Percentiles rank a stretch among this genome's conserved stretches.
phyloP scores from a whole-genome alignment of 2,329 filamentous ascomycete genomes.

The Monilinia polystroma region DNA sequence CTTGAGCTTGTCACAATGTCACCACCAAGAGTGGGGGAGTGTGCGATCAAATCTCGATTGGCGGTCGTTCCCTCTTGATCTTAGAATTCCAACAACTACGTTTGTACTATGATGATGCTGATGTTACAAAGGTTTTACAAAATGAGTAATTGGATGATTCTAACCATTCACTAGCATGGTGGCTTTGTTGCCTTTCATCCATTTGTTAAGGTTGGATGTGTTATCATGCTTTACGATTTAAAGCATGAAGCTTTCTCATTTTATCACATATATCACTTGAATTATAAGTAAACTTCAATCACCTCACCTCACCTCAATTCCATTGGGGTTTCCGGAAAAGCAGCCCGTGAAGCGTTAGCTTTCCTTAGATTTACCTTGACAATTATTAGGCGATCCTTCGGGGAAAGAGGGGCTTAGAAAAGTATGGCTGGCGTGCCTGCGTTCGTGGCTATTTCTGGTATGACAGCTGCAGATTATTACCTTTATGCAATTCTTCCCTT shows the following conservation, averaged over 20 bases:
- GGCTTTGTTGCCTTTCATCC: not conserved
- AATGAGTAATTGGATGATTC: not conserved
- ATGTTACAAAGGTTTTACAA: not conserved
- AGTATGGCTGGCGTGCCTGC: conserved; percentile 6
- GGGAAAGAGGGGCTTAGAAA: conserved; percentile 7
- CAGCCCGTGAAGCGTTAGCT: conserved; percentile 2
- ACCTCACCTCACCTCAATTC: too few species aligned
- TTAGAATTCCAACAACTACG: not conserved
- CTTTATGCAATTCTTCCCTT: not conserved
- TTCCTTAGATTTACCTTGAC: not conserved
- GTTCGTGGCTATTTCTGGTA: too few species aligned
- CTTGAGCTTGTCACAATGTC: not conserved
- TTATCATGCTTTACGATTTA: not conserved
- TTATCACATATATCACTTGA: not conserved
- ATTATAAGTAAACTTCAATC: too few species aligned
- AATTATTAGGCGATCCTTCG: conserved; percentile 16
- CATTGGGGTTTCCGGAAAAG: not conserved
- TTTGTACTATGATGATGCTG: not conserved
- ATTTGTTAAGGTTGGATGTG: not conserved
- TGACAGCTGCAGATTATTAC: not conserved
- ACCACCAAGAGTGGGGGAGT: not conserved
- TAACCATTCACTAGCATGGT: not conserved
- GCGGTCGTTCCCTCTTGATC: conserved; percentile 16
- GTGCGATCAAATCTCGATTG: conserved; percentile 15
- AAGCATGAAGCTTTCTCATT: not conserved